Evolutionary conservation across 2,329 filamentous ascomycete species (phyloP).

Genomic region (Fusarium nurragi): DNA sequence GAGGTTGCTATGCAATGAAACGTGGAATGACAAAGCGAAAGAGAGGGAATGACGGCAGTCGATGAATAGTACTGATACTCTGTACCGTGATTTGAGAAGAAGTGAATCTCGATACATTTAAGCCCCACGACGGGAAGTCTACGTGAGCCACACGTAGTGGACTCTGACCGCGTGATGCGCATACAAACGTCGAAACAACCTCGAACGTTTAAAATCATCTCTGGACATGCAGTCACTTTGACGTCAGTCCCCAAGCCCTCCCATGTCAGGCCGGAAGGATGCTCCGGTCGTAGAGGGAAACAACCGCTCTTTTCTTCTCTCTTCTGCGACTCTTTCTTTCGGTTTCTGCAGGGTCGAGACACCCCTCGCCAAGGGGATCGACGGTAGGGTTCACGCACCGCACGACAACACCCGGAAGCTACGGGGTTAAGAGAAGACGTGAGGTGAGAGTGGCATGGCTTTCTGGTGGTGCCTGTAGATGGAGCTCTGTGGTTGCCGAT

Average conservation of each 20-base stretch:
- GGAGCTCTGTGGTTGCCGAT: conserved; percentile 3
- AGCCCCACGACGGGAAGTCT: neutral
- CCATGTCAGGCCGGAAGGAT: neutral
- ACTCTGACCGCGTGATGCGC: neutral
- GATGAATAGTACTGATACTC: neutral
- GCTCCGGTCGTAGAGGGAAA: conserved; percentile 2
- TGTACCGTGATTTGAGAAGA: neutral
- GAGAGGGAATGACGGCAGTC: conserved; percentile 15
- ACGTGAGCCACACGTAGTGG: neutral
- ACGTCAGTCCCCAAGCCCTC: conserved; percentile 29
- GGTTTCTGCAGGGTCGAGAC: neutral
- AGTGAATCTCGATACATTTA: conserved; percentile 3
- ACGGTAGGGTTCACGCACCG: conserved; percentile 28
- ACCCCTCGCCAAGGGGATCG: conserved; percentile 4
- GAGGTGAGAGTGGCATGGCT: conserved; percentile 23
- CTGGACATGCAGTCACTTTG: conserved; percentile 34
- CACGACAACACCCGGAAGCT: conserved; percentile 26
- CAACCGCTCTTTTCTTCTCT: neutral
- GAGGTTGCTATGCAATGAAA: conserved; percentile 24
- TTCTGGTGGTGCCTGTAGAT: conserved; percentile 1
- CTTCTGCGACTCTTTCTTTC: conserved; percentile 1
- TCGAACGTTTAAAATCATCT: neutral
- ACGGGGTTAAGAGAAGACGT: conserved; percentile 6
- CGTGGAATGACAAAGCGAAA: conserved; percentile 23
- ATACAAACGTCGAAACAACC: conserved; percentile 15